A percentile compares a stretch with the other conserved stretches of the same genome.
These are phyloP conservation scores for Yarrowia sp. DNA, from an alignment of 805 yeast species.

Conservation along the genomic window DNA sequence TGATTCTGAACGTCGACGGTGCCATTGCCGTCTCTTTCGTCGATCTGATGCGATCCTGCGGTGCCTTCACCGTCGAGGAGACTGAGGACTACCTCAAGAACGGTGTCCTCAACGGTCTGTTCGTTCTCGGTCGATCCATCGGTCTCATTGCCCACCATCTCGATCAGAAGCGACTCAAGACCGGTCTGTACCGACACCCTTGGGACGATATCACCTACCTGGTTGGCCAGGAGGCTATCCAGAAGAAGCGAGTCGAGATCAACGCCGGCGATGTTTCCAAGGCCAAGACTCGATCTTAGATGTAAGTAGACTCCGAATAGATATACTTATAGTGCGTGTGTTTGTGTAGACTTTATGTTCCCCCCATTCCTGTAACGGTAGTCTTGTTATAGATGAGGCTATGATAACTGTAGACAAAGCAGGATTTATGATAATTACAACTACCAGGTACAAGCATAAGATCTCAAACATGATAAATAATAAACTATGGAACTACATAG, in stretches of 20 bases:
- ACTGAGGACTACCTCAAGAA: slow-evolving; percentile 46
- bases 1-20: slow-evolving; percentile 48
- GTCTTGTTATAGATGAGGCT: not conserved
- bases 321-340: no score
- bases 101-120: slow-evolving; percentile 49
- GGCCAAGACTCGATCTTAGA: slow-evolving; percentile 30
- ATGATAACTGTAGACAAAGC: not conserved
- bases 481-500: not conserved
- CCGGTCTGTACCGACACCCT: slow-evolving; percentile 49
- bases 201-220: slow-evolving; percentile 50
- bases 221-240: slow-evolving; percentile 42
- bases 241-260: slow-evolving; percentile 41
- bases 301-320: no score
- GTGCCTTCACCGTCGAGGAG: slow-evolving; percentile 47
- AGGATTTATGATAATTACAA: no score
- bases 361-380: no score
- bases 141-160: slow-evolving; percentile 49
- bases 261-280: slow-evolving; percentile 38
- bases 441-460: no score
- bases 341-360: no score
- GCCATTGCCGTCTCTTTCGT: slow-evolving; percentile 48
- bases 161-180: slow-evolving; percentile 48
- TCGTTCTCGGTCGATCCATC: slow-evolving; percentile 48
- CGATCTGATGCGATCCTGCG: slow-evolving; percentile 46
- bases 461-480: no score